phyloP scores from a whole-genome alignment of 2,329 filamentous ascomycete species.

The Xylariaceae sp. region DNA sequence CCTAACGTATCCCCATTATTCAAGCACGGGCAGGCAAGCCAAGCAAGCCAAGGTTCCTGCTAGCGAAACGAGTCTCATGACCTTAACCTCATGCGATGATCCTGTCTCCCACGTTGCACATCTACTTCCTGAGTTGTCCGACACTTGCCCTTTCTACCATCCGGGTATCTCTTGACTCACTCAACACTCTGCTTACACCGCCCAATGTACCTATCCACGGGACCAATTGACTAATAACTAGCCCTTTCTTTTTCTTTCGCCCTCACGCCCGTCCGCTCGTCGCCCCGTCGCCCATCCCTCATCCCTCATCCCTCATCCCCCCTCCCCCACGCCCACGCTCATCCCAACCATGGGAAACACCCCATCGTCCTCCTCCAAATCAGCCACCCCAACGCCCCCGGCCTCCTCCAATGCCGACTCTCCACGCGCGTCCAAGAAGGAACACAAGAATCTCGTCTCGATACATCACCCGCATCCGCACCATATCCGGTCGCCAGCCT shows the following conservation, averaged over 20 bases:
- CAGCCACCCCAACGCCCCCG: slow-evolving; percentile 43
- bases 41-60: slow-evolving; percentile 14
- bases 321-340: slow-evolving; percentile 20
- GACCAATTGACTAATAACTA: slow-evolving; percentile 22
- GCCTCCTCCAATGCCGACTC: slow-evolving; percentile 40
- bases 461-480: slow-evolving; percentile 57
- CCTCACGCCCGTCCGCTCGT: slow-evolving; percentile 25
- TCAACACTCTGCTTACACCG: slow-evolving; percentile 20
- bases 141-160: slow-evolving; percentile 3
- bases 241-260: neutral
- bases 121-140: slow-evolving; percentile 12
- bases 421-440: slow-evolving; percentile 47
- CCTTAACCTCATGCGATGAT: slow-evolving; percentile 39
- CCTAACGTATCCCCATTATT: no score
- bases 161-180: slow-evolving; percentile 14
- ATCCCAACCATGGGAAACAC: slow-evolving; percentile 53
- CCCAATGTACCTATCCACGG: slow-evolving; percentile 23
- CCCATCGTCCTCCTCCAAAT: slow-evolving; percentile 45
- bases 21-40: neutral
- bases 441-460: slow-evolving; percentile 60
- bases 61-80: slow-evolving; percentile 37
- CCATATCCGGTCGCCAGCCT: slow-evolving; percentile 58
- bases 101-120: slow-evolving; percentile 33
- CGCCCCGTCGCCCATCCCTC: slow-evolving; percentile 25
- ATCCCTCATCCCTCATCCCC: slow-evolving; percentile 23